Evolutionary conservation across 2,329 filamentous ascomycete species (phyloP).

Genomic region (Massarina eburnea): DNA sequence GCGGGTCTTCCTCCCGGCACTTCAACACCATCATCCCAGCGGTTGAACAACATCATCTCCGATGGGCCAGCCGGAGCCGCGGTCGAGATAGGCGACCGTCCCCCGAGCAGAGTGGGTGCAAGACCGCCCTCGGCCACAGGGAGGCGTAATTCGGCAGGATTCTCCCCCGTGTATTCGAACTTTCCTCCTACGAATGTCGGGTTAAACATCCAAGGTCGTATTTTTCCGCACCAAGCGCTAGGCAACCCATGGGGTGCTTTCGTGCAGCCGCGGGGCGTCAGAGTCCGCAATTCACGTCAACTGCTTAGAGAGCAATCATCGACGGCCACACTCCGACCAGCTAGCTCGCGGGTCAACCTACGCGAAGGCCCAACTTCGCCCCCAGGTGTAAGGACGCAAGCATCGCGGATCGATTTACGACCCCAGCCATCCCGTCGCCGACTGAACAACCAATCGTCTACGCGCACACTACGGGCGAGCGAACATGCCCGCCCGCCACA

Average conservation of each 20-base stretch:
- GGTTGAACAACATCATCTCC: conserved; percentile 28
- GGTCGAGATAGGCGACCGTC: conserved; percentile 41
- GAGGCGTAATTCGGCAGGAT: conserved; percentile 36
- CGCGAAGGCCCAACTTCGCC: conserved; percentile 27
- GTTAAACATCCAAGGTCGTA: conserved; percentile 36
- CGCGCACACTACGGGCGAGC: conserved; percentile 37
- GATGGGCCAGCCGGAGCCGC: conserved; percentile 30
- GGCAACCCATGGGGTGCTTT: conserved; percentile 43
- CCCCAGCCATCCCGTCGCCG: conserved; percentile 40
- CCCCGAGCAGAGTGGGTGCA: conserved; percentile 38
- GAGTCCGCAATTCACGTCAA: conserved; percentile 35
- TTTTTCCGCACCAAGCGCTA: conserved; percentile 31
- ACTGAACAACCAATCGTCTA: conserved; percentile 38
- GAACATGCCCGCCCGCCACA: conserved; percentile 35
- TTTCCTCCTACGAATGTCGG: conserved; percentile 36
- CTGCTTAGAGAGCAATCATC: conserved; percentile 43
- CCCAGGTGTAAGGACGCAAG: conserved; percentile 35
- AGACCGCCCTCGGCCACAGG: conserved; percentile 40
- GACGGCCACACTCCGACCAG: conserved; percentile 39
- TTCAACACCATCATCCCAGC: conserved; percentile 28
- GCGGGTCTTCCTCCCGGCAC: conserved; percentile 31
- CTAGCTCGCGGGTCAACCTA: conserved; percentile 37
- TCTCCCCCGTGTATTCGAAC: conserved; percentile 31
- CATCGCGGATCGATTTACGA: conserved; percentile 40
- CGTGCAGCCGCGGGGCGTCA: conserved; percentile 29